A percentile compares a stretch with the other conserved stretches of the same genome.
Conservation (phyloP, 2,329 filamentous ascomycete species). For the Dichotomopilus funicola region DNA sequence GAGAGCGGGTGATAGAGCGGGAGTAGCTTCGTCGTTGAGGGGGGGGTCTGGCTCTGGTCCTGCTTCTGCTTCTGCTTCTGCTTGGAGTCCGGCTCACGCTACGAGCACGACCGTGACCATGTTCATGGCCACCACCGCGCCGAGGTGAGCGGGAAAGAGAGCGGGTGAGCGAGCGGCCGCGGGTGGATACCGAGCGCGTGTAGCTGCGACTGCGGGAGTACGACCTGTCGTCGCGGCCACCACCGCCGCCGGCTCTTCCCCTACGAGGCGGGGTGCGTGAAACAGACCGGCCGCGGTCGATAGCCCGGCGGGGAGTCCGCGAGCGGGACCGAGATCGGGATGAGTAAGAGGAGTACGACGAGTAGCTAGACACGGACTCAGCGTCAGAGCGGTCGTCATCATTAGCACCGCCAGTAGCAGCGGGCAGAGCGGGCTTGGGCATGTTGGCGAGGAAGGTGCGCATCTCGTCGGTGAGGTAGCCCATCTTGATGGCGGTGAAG, state of each 20-base stretch:
- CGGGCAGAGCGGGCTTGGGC: constrained; percentile 73
- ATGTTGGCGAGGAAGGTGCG: constrained; percentile 83
- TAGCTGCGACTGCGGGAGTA: constrained; percentile 22
- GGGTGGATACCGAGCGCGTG: constrained; percentile 16
- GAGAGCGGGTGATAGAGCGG: constrained; percentile 14
- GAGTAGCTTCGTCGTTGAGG: constrained; percentile 10
- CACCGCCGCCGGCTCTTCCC: background rate
- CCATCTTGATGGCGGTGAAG: constrained; percentile 97
- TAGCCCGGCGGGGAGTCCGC: constrained; percentile 26
- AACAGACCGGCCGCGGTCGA: constrained; percentile 31
- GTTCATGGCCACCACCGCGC: background rate
- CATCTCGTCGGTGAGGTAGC: constrained; percentile 89
- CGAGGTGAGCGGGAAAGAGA: constrained; percentile 12
- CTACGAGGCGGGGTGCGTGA: constrained; percentile 26
- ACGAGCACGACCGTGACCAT: constrained; percentile 6
- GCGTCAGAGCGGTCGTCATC: constrained; percentile 41
- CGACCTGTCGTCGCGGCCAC: constrained; percentile 12
- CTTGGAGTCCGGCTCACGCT: constrained; percentile 11
- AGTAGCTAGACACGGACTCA: constrained; percentile 72
- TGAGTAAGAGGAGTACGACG: constrained; percentile 62
- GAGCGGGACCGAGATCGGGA: constrained; percentile 41
- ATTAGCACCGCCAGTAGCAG: constrained; percentile 49
- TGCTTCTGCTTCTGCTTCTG: constrained; percentile 2
- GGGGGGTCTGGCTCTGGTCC: background rate
- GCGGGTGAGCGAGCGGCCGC: constrained; percentile 10